These are phyloP conservation scores for Jacaranda copaia DNA, from an alignment of 257 asterid genomes.

Conservation along the genomic window DNA sequence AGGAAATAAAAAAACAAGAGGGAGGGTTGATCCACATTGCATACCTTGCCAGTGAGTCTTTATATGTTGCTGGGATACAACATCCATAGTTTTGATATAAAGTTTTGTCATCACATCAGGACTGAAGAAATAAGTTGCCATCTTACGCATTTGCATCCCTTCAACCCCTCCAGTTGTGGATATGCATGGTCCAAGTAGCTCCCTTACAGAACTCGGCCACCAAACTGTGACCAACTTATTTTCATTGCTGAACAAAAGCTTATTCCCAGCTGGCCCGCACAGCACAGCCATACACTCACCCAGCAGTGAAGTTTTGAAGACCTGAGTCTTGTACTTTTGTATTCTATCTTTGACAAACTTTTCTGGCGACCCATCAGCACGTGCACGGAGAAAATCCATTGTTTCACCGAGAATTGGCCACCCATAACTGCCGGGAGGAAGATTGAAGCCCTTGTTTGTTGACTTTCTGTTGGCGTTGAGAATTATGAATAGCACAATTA, in stretches of 20 bases:
- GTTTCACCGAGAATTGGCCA: constrained; percentile 59
- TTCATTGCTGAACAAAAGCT: constrained; percentile 58
- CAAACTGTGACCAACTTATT: constrained; percentile 57
- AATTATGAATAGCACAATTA: neutral
- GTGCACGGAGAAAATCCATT: constrained; percentile 31
- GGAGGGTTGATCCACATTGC: too few relatives aligned
- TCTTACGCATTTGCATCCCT: constrained; percentile 53
- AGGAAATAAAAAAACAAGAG: neutral
- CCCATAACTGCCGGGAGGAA: constrained; percentile 57
- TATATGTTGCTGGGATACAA: constrained; percentile 47
- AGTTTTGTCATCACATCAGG: constrained; percentile 53
- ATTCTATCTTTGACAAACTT: constrained; percentile 44
- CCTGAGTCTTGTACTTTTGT: constrained; percentile 39
- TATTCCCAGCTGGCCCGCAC: constrained; percentile 55
- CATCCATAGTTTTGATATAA: constrained; percentile 47
- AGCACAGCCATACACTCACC: constrained; percentile 53
- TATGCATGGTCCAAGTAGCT: constrained; percentile 45
- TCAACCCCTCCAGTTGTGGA: constrained; percentile 44
- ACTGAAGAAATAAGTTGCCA: constrained; percentile 46
- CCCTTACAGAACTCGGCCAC: constrained; percentile 52
- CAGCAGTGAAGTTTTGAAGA: constrained; percentile 49
- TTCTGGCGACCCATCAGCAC: constrained; percentile 37
- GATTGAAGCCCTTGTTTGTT: constrained; percentile 28
- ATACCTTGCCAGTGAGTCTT: constrained; percentile 56
- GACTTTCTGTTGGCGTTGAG: neutral